Conservation (phyloP, 2,329 filamentous ascomycete genomes). For the Cordyceps farinosa region DNA sequence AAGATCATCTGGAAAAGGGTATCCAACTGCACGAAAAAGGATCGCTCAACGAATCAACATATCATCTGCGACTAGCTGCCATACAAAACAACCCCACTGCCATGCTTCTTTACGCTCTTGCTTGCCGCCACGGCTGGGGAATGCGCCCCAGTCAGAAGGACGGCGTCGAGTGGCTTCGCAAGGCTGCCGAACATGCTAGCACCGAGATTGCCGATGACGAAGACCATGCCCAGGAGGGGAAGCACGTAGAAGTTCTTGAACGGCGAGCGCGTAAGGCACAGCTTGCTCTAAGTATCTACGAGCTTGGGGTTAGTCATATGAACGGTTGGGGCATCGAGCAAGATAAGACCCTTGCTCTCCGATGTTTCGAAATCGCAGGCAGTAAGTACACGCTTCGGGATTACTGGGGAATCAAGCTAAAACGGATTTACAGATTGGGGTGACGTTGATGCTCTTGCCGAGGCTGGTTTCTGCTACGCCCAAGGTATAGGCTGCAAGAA, state of each 20-base stretch:
- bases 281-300: slow-evolving; percentile 93
- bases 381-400: slow-evolving; percentile 48
- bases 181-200: slow-evolving; percentile 80
- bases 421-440: slow-evolving; percentile 65
- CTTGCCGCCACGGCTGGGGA: slow-evolving; percentile 95
- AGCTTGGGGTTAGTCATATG: slow-evolving; percentile 93
- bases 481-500: slow-evolving; percentile 94
- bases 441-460: slow-evolving; percentile 87
- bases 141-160: slow-evolving; percentile 90
- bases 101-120: slow-evolving; percentile 93
- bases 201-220: slow-evolving; percentile 82
- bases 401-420: slow-evolving; percentile 19
- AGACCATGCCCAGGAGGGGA: slow-evolving; percentile 59
- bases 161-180: slow-evolving; percentile 86
- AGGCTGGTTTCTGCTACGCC: slow-evolving; percentile 94
- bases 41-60: slow-evolving; percentile 87
- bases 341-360: slow-evolving; percentile 80
- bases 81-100: slow-evolving; percentile 82
- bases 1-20: slow-evolving; percentile 86
- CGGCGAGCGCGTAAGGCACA: slow-evolving; percentile 84
- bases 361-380: slow-evolving; percentile 95
- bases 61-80: slow-evolving; percentile 87
- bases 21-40: slow-evolving; percentile 88
- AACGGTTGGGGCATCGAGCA: slow-evolving; percentile 97
- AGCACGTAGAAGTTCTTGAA: slow-evolving; percentile 62